Base-by-base conservation (phyloP, 2,329 filamentous ascomycete species). In the Periconia macrospinosa region DNA sequence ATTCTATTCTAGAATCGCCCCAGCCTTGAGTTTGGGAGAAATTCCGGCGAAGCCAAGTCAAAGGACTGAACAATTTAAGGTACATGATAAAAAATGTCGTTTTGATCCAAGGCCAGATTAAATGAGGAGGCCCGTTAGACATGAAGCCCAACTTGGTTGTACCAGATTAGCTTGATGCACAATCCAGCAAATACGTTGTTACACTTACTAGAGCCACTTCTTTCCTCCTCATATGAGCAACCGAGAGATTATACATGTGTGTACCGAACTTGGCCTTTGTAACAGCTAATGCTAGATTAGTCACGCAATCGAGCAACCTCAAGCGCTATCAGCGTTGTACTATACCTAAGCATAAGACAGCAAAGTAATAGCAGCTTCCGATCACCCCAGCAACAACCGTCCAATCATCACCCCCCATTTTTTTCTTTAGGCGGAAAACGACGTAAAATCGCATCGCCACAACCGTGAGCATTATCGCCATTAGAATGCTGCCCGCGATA, bases 21-120 rank as follows among this genome's bases (percentile, higher is more conserved):
- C n/a, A n/a, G n/a, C n/a, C n/a, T n/a, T n/a, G n/a, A n/a, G n/a
- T n/a, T n/a, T n/a, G n/a, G n/a, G n/a, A n/a, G n/a, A n/a, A n/a
- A n/a, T n/a, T n/a, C n/a, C n/a, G n/a, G n/a, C 49, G 30, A 17
- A 55, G 13, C 53, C 53, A 55, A 6, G 17, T 15, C 14, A 55
- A 37, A 5, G 53, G 48, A 3, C 30, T 8, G 30, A 55, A 55
- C 14, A 55, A 17, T 35, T 55, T 49, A 17, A 55, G 49, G 30
- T 55, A 55, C 53, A 55, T 55, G 13, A 55, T 20, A 41, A 55
- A 52, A 30, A 55, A 55, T 10, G 44, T 43, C 3, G 53, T 43
- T 33, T 55, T 55, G 15, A 42, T 42, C 3, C 20, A 19, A 5
- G 53, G 35, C 53, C 49, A 55, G 30, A 55, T 30, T 9, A 49